phyloP scores from a whole-genome alignment of 495 filamentous ascomycete species.

The Neurospora pannonica region DNA sequence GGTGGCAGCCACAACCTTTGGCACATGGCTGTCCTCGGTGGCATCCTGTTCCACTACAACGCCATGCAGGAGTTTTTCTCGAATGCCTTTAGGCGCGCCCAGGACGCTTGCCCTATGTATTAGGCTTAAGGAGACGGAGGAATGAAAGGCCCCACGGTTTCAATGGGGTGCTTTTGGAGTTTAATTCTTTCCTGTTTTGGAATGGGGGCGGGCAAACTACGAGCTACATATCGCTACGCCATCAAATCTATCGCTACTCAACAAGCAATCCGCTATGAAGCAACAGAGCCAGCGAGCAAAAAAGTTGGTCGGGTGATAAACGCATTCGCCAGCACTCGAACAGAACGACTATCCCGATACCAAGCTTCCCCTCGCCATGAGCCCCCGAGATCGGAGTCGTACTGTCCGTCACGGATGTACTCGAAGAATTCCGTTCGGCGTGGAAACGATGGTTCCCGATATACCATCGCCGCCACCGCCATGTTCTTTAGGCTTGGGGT shows the following conservation, averaged over 20 bases:
- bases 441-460: too few species aligned
- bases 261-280: background rate
- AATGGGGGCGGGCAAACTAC: background rate
- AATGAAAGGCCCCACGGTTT: background rate
- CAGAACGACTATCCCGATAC: background rate
- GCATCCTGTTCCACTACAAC: constrained; percentile 92
- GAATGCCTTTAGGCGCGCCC: constrained; percentile 66
- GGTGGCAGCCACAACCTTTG: constrained; percentile 95
- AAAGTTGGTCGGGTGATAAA: background rate
- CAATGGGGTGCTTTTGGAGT: background rate
- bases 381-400: too few species aligned
- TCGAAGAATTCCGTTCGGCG: too few species aligned
- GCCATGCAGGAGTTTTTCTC: constrained; percentile 96
- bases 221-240: background rate
- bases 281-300: background rate
- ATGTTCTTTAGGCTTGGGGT: too few species aligned
- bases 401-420: too few species aligned
- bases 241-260: background rate
- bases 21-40: constrained; percentile 90
- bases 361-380: background rate
- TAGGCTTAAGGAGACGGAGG: constrained; percentile 10
- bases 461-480: too few species aligned
- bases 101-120: constrained; percentile 39
- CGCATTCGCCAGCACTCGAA: background rate
- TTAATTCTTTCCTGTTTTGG: background rate